Conservation (phyloP, 176 grass and related monocot genomes). For the Pontederia paniculata region DNA sequence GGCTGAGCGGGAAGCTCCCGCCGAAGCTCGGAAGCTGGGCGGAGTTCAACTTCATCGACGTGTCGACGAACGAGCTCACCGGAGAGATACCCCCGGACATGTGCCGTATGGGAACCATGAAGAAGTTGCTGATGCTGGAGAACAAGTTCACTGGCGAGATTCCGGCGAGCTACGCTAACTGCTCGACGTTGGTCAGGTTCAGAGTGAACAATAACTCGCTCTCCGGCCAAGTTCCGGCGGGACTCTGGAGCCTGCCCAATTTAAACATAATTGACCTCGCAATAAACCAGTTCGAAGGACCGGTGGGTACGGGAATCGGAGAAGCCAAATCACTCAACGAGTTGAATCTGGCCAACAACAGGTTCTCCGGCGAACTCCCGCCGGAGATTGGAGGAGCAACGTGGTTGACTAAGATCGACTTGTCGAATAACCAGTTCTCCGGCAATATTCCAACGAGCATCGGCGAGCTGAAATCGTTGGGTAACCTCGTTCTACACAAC, state of each 20-base stretch:
- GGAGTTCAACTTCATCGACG: constrained; percentile 51
- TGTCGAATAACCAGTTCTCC: constrained; percentile 57
- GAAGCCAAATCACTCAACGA: constrained; percentile 37
- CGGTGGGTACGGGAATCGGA: constrained; percentile 36
- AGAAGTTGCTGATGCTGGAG: constrained; percentile 51
- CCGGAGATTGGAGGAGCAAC: constrained; percentile 38
- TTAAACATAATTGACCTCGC: constrained; percentile 68
- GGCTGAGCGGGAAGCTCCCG: constrained; percentile 53
- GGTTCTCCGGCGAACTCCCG: constrained; percentile 33
- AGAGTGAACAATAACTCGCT: constrained; percentile 63
- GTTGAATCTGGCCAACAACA: constrained; percentile 54
- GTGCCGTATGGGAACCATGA: constrained; percentile 35
- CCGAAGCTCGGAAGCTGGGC: constrained; percentile 56
- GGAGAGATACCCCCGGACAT: constrained; percentile 55
- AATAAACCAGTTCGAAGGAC: constrained; percentile 54
- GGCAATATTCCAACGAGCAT: constrained; percentile 49
- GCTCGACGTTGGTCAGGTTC: constrained; percentile 45
- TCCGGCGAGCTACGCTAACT: constrained; percentile 46
- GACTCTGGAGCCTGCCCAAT: constrained; percentile 45
- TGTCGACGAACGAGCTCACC: constrained; percentile 63
- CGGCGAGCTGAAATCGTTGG: constrained; percentile 39
- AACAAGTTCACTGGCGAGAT: constrained; percentile 70
- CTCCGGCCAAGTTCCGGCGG: constrained; percentile 33
- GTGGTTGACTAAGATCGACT: constrained; percentile 47
- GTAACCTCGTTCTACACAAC: constrained; percentile 41